Conservation (phyloP, 331 rosid genomes). For the Quercus tomentella region DNA sequence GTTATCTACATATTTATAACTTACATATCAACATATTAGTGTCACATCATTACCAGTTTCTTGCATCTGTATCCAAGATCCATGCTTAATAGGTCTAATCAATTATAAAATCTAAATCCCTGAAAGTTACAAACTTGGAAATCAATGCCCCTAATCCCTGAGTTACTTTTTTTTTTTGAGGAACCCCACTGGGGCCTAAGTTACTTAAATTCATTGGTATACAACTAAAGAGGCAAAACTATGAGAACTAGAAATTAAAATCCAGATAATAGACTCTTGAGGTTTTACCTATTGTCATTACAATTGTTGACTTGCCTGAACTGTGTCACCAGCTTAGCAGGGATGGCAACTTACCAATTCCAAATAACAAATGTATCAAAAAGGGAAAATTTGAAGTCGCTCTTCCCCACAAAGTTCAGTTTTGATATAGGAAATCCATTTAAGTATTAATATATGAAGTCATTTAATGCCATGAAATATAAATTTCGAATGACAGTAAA, state of each 20-base stretch:
- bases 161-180: no score
- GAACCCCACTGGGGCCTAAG: no score
- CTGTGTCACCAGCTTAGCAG: background rate
- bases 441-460: background rate
- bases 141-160: no score
- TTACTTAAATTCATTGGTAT: background rate
- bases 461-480: background rate
- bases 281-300: background rate
- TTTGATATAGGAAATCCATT: background rate
- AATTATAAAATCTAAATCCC: no score
- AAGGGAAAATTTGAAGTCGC: background rate
- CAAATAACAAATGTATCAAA: background rate
- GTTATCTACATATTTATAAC: no score
- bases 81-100: no score
- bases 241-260: background rate
- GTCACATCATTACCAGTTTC: no score
- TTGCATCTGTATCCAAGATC: no score
- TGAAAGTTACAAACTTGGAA: no score
- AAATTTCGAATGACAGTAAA: background rate
- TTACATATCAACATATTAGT: no score
- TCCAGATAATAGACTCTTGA: background rate
- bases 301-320: background rate
- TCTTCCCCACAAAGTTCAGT: background rate
- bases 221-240: background rate
- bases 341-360: background rate